Conservation (phyloP, 352 stramenopile species). For the Phytophthora boehmeriae region DNA sequence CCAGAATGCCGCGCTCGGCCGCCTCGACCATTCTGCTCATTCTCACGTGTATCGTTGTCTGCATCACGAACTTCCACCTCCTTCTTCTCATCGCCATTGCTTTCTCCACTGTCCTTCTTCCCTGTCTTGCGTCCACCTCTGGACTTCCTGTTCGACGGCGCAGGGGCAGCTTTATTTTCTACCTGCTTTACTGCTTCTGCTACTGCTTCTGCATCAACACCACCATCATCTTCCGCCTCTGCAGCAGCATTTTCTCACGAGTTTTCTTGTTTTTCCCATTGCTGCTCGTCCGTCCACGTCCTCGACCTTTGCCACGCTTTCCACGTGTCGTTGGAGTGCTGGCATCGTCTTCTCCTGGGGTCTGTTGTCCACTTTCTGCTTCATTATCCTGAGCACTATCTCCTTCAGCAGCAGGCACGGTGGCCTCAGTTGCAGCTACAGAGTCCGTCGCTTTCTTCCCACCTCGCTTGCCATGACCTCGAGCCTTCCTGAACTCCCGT, state of each 20-base stretch:
- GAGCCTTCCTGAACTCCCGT: constrained; percentile 38
- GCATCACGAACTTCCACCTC: constrained; percentile 9
- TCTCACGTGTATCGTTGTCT: constrained; percentile 18
- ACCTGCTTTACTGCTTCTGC: constrained; percentile 21
- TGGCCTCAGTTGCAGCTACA: not conserved
- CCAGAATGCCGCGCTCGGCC: constrained; percentile 25
- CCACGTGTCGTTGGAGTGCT: constrained; percentile 26
- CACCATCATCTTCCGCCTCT: constrained; percentile 12
- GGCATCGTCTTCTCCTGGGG: constrained; percentile 13
- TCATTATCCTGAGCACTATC: constrained; percentile 8
- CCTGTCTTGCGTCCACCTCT: constrained; percentile 28
- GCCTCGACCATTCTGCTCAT: constrained; percentile 24
- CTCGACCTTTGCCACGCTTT: constrained; percentile 46
- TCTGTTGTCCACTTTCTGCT: constrained; percentile 12
- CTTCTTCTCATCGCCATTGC: constrained; percentile 27
- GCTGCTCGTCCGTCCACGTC: constrained; percentile 35
- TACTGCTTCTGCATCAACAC: constrained; percentile 17
- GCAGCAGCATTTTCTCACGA: constrained; percentile 12
- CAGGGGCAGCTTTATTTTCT: constrained; percentile 13
- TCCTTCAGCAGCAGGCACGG: constrained; percentile 10
- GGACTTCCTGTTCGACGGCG: constrained; percentile 21
- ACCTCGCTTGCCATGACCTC: constrained; percentile 26
- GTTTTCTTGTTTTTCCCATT: constrained; percentile 35
- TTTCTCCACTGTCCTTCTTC: constrained; percentile 13
- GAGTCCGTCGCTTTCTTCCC: no score